phyloP scores from a whole-genome alignment of 2,329 filamentous ascomycete genomes.

The Nothophoma quercina region DNA sequence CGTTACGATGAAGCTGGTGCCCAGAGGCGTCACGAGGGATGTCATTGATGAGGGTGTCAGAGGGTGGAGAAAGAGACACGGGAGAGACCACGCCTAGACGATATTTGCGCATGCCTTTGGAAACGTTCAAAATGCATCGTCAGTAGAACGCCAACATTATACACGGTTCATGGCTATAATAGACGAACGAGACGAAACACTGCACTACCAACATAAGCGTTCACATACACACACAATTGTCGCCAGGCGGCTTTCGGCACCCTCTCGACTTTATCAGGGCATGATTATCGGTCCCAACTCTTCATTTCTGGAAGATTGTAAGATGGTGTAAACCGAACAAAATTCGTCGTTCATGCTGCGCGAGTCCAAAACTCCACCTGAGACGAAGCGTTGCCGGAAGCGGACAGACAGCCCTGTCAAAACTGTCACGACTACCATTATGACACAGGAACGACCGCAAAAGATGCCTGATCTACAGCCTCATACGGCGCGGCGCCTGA shows the following conservation, averaged over 20 bases:
- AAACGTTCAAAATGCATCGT: no score
- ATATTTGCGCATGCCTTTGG: no score
- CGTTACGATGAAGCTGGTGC: constrained; percentile 83
- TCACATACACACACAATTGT: neutral
- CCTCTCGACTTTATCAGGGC: no score
- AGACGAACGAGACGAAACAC: neutral
- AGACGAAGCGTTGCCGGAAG: constrained; percentile 15
- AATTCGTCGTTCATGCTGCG: constrained; percentile 8
- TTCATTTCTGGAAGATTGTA: neutral
- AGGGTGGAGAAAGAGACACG: constrained; percentile 80
- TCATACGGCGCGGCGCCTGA: constrained; percentile 18
- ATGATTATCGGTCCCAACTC: neutral
- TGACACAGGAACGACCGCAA: constrained; percentile 21
- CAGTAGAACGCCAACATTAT: neutral
- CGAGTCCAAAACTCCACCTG: constrained; percentile 14
- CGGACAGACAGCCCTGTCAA: constrained; percentile 21
- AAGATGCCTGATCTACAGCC: constrained; percentile 23
- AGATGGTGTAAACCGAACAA: neutral
- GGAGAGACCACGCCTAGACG: constrained; percentile 44
- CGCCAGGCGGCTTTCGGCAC: neutral
- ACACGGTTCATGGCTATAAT: neutral
- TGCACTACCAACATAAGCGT: neutral
- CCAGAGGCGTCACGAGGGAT: constrained; percentile 76
- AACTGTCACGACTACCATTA: constrained; percentile 12
- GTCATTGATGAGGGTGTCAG: constrained; percentile 82